Conservation (phyloP, 2,329 filamentous ascomycete genomes). For the Chrysoporthe cubensis region DNA sequence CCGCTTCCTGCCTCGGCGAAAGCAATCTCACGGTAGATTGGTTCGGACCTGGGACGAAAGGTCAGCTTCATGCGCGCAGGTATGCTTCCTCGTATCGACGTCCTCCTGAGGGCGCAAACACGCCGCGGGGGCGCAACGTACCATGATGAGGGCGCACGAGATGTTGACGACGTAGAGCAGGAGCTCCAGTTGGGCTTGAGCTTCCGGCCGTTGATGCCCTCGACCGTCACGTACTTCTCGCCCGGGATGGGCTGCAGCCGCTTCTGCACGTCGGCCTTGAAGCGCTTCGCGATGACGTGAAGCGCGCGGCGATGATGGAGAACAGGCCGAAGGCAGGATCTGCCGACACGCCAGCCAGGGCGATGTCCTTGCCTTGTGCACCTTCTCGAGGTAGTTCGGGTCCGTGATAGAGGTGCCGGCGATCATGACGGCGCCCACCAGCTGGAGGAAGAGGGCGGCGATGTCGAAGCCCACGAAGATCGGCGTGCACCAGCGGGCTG, state of each 20-base stretch:
- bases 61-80: background rate
- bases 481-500: constrained; percentile 41
- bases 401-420: constrained; percentile 41
- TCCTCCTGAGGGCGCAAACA: background rate
- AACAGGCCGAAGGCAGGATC: constrained; percentile 51
- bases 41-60: constrained; percentile 30
- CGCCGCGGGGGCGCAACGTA: constrained; percentile 25
- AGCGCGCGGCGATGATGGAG: constrained; percentile 47
- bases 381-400: constrained; percentile 36
- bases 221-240: constrained; percentile 39
- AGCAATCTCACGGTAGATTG: constrained; percentile 24
- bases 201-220: constrained; percentile 30
- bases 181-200: constrained; percentile 39
- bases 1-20: constrained; percentile 31
- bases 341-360: constrained; percentile 47
- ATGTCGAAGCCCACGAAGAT: constrained; percentile 48
- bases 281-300: constrained; percentile 50
- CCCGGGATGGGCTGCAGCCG: constrained; percentile 35
- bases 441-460: constrained; percentile 43
- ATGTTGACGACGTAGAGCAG: constrained; percentile 41
- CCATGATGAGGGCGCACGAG: constrained; percentile 38
- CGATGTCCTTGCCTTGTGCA: constrained; percentile 42
- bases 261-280: constrained; percentile 37
- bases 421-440: constrained; percentile 45
- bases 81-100: background rate